Conservation (phyloP, 345 rosid species). For the Camelina neglecta region DNA sequence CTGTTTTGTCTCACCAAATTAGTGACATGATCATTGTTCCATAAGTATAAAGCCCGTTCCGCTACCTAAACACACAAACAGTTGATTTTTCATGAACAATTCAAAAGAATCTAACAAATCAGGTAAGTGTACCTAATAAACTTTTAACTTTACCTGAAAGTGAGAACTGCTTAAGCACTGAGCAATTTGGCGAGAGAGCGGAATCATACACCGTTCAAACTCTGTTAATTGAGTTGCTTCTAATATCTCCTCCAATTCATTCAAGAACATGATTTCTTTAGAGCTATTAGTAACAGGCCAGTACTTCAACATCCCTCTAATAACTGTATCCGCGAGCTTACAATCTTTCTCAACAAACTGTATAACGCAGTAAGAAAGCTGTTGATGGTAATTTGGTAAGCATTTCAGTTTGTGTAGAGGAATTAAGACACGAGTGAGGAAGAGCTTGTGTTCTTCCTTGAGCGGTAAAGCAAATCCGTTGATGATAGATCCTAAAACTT, state of each 20-base stretch:
- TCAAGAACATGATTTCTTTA: slow-evolving; percentile 92
- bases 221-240: slow-evolving; percentile 83
- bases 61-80: slow-evolving; percentile 45
- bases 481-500: slow-evolving; percentile 86
- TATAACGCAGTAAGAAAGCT: slow-evolving; percentile 73
- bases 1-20: slow-evolving; percentile 46
- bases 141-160: slow-evolving; percentile 67
- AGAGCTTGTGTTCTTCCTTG: slow-evolving; percentile 93
- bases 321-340: slow-evolving; percentile 83
- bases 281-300: slow-evolving; percentile 94
- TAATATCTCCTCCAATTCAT: slow-evolving; percentile 84
- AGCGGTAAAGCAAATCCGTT: slow-evolving; percentile 93
- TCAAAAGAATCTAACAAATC: slow-evolving; percentile 12
- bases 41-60: slow-evolving; percentile 46
- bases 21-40: slow-evolving; percentile 50
- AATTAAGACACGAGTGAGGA: slow-evolving; percentile 71
- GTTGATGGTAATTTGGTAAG: slow-evolving; percentile 85
- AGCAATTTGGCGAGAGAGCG: slow-evolving; percentile 73
- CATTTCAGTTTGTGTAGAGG: slow-evolving; percentile 89
- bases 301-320: slow-evolving; percentile 79
- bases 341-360: slow-evolving; percentile 94
- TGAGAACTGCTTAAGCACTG: slow-evolving; percentile 80
- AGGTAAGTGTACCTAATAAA: not conserved
- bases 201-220: slow-evolving; percentile 86
- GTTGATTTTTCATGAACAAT: slow-evolving; percentile 12